Conservation (phyloP, 768 basidiomycete species). For the Dioszegia hungarica region DNA sequence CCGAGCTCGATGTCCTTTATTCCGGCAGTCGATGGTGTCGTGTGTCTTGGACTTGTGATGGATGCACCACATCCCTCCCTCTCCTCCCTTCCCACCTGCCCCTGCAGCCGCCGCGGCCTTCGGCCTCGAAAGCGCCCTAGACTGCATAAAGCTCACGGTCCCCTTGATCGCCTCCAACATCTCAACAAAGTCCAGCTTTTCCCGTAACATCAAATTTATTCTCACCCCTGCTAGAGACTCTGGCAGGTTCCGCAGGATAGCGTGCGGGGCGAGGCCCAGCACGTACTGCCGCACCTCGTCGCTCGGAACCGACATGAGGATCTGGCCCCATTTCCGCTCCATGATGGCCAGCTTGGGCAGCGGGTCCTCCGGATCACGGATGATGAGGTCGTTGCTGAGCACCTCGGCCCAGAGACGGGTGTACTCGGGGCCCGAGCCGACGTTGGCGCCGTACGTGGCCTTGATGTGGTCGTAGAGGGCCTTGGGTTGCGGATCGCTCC, state of each 20-base stretch:
- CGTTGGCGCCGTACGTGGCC: background rate
- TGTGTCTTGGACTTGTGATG: too few relatives aligned
- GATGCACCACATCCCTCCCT: too few relatives aligned
- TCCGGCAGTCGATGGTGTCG: too few relatives aligned
- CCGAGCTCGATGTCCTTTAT: too few relatives aligned
- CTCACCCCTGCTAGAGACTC: too few relatives aligned
- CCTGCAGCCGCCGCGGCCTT: too few relatives aligned
- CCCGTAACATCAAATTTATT: too few relatives aligned
- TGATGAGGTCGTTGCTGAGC: background rate
- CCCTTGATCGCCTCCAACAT: too few relatives aligned
- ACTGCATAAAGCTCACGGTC: too few relatives aligned
- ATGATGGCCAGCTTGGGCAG: background rate
- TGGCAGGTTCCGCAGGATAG: background rate
- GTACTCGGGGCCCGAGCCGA: background rate
- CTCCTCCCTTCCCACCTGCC: too few relatives aligned
- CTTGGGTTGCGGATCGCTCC: background rate
- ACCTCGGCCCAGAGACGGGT: background rate
- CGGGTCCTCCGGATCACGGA: background rate
- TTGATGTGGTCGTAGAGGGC: background rate
- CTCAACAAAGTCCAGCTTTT: too few relatives aligned
- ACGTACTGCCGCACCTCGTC: background rate
- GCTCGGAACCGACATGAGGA: background rate
- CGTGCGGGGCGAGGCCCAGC: background rate
- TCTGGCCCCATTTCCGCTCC: background rate
- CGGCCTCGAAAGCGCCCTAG: too few relatives aligned